Percentiles rank a stretch among this genome's conserved stretches.
phyloP scores from a whole-genome alignment of 192 early-diverging fungal genomes.

The Podila clonocystis region DNA sequence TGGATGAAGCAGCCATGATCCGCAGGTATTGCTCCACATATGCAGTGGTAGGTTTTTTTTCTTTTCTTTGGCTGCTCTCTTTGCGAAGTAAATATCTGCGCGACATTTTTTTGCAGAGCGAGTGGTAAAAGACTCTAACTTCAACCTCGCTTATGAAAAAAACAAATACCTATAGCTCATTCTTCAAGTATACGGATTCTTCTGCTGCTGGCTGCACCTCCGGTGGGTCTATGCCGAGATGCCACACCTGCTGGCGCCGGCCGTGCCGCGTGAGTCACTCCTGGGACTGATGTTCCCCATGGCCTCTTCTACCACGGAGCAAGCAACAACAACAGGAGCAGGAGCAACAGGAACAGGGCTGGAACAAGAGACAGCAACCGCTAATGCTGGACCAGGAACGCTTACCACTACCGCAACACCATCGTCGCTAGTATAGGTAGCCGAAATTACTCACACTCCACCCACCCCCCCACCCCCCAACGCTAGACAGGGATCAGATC shows the following conservation, averaged over 20 bases:
- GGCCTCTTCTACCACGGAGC: not conserved
- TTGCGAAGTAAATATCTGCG: not conserved
- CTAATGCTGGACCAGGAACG: not conserved
- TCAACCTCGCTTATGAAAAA: not conserved
- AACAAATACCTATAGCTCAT: constrained; percentile 8
- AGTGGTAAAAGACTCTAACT: not conserved
- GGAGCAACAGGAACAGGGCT: not conserved
- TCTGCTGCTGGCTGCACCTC: constrained; percentile 45
- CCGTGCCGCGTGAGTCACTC: constrained; percentile 8
- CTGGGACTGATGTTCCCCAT: constrained; percentile 34
- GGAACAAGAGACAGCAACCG: not conserved
- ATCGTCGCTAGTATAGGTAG: not conserved
- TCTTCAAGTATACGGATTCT: constrained; percentile 28
- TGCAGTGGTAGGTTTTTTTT: constrained; percentile 14
- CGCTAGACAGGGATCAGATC: too few species aligned
- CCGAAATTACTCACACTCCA: too few species aligned
- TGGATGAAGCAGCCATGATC: constrained; percentile 21
- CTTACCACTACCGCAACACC: not conserved
- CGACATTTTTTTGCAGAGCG: not conserved
- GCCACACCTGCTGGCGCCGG: constrained; percentile 7
- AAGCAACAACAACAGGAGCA: not conserved
- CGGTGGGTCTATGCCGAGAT: constrained; percentile 38
- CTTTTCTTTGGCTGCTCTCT: not conserved
- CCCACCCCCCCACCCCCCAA: too few species aligned
- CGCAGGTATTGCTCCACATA: constrained; percentile 21